Base-by-base conservation (phyloP, 352 stramenopile genomes). In the Saprolegnia parasitica region DNA sequence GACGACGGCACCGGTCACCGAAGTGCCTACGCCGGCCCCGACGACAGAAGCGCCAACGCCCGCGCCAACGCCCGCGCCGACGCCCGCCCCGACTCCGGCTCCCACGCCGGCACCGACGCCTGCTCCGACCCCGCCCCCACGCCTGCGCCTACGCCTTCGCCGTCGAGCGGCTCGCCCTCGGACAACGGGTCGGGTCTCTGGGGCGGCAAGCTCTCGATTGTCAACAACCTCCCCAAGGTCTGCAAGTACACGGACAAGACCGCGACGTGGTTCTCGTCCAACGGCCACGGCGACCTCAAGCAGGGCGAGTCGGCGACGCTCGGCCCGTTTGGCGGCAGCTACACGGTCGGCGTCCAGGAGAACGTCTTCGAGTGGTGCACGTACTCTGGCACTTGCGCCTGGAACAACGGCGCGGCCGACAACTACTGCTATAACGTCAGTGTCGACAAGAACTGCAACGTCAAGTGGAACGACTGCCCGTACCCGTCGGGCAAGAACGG, bases 371-470 rank as follows among this genome's bases (percentile, higher is more conserved):
- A 15, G 13, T n/a, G 20, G 35, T 60, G 52, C 52, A 60, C 52
- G 52, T 60, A 60, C 52, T 2, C 52, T 35, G 52, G 52, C 8
- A 60, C 52, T 24, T 60, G 52, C 35, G 52, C 52, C 2, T 60
- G 52, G 52, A 23, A 60, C 52, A 60, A 60, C 3, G 16, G 20
- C 13, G 10, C 52, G 35, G 52, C 52, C 13, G 52, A 60, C 52
- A 60, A 60, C 35, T 60, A 60, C 35, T 60, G 52, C 52, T 60
- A 60, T 9, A 60, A 60, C 52, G 8, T 60, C 13, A 60, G 52
- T 8, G 52, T 60, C 35, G 24, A 35, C 16, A 16, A 60, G 35
- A 60, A 35, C 24, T 60, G 52, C 52, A 20, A 18, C 24, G 9
- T 35, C 35, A 40, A 35, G 24, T 60, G 52, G 52, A 60, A 60